These are phyloP conservation scores for Trichophyton benhamiae DNA, from an alignment of 2,329 filamentous ascomycete genomes.

Conservation along the genomic window DNA sequence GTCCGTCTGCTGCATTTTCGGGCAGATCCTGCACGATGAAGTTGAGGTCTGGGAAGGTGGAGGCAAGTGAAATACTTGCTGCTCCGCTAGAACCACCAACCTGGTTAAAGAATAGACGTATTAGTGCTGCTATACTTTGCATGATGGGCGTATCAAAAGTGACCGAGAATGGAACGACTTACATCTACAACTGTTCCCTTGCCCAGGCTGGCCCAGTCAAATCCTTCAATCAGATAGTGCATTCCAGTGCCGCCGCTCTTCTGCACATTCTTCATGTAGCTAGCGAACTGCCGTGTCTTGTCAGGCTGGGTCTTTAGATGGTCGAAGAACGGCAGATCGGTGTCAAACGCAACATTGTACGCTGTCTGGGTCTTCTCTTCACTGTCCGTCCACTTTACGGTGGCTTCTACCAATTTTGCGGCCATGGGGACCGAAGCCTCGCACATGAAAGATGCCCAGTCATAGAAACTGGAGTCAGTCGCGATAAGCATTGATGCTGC, in stretches of 20 bases:
- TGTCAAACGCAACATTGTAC: conserved; percentile 21
- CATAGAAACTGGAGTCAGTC: conserved; percentile 20
- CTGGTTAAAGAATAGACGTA: neutral
- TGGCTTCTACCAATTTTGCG: conserved; percentile 17
- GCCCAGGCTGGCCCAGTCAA: conserved; percentile 39
- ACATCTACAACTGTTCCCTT: neutral
- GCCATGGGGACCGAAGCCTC: conserved; percentile 15
- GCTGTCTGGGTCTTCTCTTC: conserved; percentile 16
- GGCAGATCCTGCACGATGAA: conserved; percentile 36
- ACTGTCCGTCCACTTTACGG: conserved; percentile 16
- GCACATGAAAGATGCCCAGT: conserved; percentile 44
- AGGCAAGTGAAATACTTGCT: conserved; percentile 32
- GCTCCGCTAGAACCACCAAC: conserved; percentile 36
- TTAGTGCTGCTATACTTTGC: neutral
- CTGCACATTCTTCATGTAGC: conserved; percentile 44
- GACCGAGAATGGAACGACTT: neutral
- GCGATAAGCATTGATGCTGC: conserved; percentile 40
- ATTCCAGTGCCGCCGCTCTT: conserved; percentile 47
- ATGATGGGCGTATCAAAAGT: neutral
- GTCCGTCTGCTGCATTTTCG: neutral
- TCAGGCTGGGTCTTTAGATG: conserved; percentile 19
- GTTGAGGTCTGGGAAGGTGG: conserved; percentile 31
- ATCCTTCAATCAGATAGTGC: conserved; percentile 42
- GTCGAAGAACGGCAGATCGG: conserved; percentile 24
- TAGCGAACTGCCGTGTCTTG: conserved; percentile 40